These are phyloP conservation scores for Metarhizium guizhouense DNA, from an alignment of 2,329 filamentous ascomycete species.

Conservation along the genomic window DNA sequence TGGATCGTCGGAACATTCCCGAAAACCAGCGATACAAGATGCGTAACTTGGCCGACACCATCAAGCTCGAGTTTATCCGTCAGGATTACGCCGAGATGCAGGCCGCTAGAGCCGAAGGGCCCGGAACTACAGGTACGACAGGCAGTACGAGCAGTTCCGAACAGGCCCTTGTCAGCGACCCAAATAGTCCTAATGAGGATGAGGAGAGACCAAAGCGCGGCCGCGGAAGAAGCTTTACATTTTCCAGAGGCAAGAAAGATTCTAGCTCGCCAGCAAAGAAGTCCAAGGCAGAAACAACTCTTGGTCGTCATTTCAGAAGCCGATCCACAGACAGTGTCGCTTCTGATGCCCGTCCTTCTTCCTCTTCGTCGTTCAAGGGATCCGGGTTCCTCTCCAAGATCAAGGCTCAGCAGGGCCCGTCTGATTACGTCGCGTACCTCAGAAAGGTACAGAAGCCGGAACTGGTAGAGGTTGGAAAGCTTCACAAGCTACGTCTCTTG, in stretches of 20 bases:
- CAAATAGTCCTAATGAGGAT: slow-evolving; percentile 30
- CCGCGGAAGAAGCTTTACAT: slow-evolving; percentile 57
- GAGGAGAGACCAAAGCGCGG: slow-evolving; percentile 42
- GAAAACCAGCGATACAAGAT: slow-evolving; percentile 93
- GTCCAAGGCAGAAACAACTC: slow-evolving; percentile 54
- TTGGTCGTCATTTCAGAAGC: slow-evolving; percentile 56
- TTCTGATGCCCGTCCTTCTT: slow-evolving; percentile 45
- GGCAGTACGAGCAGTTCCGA: slow-evolving; percentile 27
- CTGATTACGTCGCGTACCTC: slow-evolving; percentile 81
- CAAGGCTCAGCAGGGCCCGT: slow-evolving; percentile 64
- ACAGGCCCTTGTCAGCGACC: slow-evolving; percentile 16
- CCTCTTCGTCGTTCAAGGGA: slow-evolving; percentile 42
- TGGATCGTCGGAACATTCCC: slow-evolving; percentile 87
- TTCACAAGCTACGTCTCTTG: slow-evolving; percentile 85
- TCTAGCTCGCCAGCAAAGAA: slow-evolving; percentile 66
- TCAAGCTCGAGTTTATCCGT: slow-evolving; percentile 92
- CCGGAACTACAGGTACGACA: slow-evolving; percentile 35
- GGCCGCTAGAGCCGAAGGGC: slow-evolving; percentile 36
- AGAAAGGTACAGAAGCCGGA: slow-evolving; percentile 73
- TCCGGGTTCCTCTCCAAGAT: slow-evolving; percentile 56
- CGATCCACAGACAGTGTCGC: slow-evolving; percentile 65
- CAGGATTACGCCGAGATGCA: slow-evolving; percentile 72
- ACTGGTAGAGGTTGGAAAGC: slow-evolving; percentile 81
- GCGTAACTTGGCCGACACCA: slow-evolving; percentile 76
- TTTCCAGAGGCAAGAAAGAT: slow-evolving; percentile 56